Evolutionary conservation across 495 filamentous ascomycete genomes (phyloP).

Genomic region (Neurospora sp.): DNA sequence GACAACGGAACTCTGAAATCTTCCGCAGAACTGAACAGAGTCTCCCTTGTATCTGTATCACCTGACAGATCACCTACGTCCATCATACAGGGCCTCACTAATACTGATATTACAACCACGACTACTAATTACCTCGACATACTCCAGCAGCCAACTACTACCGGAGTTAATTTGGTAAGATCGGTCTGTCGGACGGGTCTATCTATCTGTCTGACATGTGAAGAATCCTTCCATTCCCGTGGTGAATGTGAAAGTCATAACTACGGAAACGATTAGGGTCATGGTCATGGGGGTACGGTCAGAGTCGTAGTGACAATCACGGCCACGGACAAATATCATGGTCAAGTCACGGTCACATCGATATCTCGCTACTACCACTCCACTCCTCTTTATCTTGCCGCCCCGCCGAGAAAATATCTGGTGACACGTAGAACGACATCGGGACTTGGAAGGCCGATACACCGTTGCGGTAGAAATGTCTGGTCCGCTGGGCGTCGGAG

Average conservation of each 20-base stretch:
- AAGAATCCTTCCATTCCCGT: no score
- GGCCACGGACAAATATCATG: no score
- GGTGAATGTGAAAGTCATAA: no score
- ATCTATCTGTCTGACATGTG: neutral
- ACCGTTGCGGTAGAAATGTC: neutral
- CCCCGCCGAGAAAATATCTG: neutral
- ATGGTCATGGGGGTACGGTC: no score
- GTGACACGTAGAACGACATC: neutral
- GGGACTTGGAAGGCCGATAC: neutral
- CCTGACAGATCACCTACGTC: neutral
- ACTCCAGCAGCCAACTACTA: neutral
- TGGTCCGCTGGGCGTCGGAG: neutral
- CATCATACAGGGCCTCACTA: neutral
- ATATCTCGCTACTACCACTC: neutral
- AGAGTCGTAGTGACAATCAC: no score
- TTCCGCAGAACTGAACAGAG: neutral
- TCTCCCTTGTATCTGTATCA: neutral
- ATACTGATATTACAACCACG: neutral
- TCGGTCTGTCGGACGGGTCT: neutral
- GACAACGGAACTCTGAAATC: neutral
- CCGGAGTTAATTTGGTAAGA: neutral
- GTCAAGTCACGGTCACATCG: neutral
- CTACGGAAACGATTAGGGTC: no score
- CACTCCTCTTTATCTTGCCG: neutral
- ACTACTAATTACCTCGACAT: neutral